Evolutionary conservation across 805 yeast genomes (phyloP), one percentile per base, ranked within the genome.

Genomic region (Wickerhamomyces strasburgensis): DNA sequence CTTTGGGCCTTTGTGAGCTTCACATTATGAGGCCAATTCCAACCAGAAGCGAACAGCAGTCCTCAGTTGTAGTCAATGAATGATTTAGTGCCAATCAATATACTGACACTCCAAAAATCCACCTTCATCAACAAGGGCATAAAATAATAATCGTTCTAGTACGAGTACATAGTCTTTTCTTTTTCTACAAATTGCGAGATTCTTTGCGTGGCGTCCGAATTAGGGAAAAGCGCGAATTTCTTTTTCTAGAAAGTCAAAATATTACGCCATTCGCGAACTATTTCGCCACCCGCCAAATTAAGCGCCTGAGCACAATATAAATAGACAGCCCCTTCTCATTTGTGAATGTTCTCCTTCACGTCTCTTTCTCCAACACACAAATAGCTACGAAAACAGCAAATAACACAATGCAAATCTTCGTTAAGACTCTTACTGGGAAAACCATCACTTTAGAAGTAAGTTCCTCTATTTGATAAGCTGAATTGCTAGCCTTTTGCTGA

Each of bases 371-470:
- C 29, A 43, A 38, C 25, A 27, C 31, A 24, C 29, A 33, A 31
- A 27, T 31, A 33, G 37, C 39, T 34, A 56, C 15, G 39, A 52
- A 67, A 52, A 11, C 11, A 28, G 7, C 14, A 11, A 5, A 16
- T 17, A 29, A 31, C 32, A 67, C 58, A 57, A 85, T 85, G 94
- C 95, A 85, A 67, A 84, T 85, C 62, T 85, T 85, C 64, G 95
- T 85, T 59, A 84, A 85, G 73, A 85, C 94, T 42, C 65, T 84
- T 62, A 84, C 95, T 26, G 95, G 95, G 62, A 84, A 84, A 78
- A 84, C 95, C 49, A 84, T 84, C 64, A 84, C 95, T 53, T 68
- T 82, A 49, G 89, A 82, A 48, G 70, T 53, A 44, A 34, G 58
- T 67, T 60, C 6, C 35, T 15, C 27, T 25, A 28, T 29, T 16